Evolutionary conservation across 371 early-diverging fungal species (phyloP).

Genomic region (Mucor velutinosus): DNA sequence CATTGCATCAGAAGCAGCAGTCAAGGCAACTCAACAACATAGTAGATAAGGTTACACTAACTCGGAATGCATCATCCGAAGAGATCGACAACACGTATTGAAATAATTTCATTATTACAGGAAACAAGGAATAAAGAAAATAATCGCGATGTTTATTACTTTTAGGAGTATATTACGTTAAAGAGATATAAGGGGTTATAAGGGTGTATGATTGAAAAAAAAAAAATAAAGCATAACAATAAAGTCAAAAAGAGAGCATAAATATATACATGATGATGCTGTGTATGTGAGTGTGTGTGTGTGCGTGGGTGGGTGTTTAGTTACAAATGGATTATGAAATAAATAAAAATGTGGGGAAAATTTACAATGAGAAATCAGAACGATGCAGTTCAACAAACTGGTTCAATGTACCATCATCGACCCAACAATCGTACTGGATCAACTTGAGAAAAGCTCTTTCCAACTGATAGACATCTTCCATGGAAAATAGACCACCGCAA

Average conservation of each 20-base stretch:
- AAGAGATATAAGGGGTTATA: background rate
- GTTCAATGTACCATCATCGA: slow-evolving; percentile 38
- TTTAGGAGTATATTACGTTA: background rate
- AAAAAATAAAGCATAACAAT: background rate
- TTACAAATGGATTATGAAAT: background rate
- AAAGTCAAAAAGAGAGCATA: background rate
- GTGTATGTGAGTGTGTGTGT: background rate
- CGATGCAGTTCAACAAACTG: slow-evolving; percentile 37
- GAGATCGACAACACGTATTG: background rate
- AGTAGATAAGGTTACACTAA: background rate
- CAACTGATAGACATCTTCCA: slow-evolving; percentile 40
- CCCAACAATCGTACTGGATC: slow-evolving; percentile 48
- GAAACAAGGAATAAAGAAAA: background rate
- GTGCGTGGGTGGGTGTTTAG: background rate
- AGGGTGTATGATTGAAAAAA: background rate
- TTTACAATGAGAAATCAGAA: slow-evolving; percentile 38
- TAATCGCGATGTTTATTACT: background rate
- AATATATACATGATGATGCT: background rate
- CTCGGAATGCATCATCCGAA: background rate
- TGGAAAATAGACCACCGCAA: slow-evolving; percentile 37
- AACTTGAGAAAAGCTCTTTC: slow-evolving; percentile 49
- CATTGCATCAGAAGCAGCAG: slow-evolving; percentile 17
- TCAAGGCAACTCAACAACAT: background rate
- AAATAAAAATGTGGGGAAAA: background rate
- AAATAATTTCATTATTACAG: background rate